These are phyloP conservation scores for Tolypocladium paradoxum DNA, from an alignment of 2,329 filamentous ascomycete species.

Conservation along the genomic window DNA sequence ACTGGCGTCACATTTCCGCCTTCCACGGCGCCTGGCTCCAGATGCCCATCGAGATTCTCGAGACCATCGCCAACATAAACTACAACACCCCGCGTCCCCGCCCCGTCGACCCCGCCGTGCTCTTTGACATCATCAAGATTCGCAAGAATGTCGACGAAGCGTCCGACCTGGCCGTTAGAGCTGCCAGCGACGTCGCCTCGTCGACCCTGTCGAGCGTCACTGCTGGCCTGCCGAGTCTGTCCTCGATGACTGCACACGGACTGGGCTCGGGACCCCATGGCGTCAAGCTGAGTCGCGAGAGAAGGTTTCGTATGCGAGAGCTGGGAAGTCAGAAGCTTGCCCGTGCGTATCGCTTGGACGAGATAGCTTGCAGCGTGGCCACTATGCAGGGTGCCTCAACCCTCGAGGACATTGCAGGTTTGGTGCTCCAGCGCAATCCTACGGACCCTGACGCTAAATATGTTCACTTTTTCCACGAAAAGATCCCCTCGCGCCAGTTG, in stretches of 20 bases:
- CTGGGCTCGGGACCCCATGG: constrained; percentile 41
- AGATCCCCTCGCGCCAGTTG: constrained; percentile 67
- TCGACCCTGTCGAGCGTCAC: constrained; percentile 48
- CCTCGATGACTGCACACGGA: constrained; percentile 10
- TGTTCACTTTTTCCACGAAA: constrained; percentile 89
- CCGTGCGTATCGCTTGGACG: constrained; percentile 68
- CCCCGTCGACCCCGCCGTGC: constrained; percentile 67
- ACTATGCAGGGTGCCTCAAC: constrained; percentile 74
- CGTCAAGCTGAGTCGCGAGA: constrained; percentile 61
- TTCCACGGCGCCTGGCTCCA: constrained; percentile 80
- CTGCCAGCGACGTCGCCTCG: constrained; percentile 61
- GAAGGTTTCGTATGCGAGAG: constrained; percentile 70
- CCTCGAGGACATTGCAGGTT: constrained; percentile 62
- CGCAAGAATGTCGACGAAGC: constrained; percentile 71
- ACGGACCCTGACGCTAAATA: constrained; percentile 66
- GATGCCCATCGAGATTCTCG: constrained; percentile 67
- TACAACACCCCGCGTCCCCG: constrained; percentile 66
- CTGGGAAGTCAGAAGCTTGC: constrained; percentile 69
- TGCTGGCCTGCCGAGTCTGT: constrained; percentile 21
- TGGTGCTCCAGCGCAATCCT: constrained; percentile 62
- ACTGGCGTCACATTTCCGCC: constrained; percentile 77
- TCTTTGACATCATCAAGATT: constrained; percentile 79
- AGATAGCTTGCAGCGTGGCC: constrained; percentile 72
- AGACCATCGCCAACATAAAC: constrained; percentile 68
- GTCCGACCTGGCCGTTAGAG: constrained; percentile 65